Evolutionary conservation across 305 asterid species (phyloP), one percentile per base, ranked within the genome.

Genomic region (Rubia tinctorum): DNA sequence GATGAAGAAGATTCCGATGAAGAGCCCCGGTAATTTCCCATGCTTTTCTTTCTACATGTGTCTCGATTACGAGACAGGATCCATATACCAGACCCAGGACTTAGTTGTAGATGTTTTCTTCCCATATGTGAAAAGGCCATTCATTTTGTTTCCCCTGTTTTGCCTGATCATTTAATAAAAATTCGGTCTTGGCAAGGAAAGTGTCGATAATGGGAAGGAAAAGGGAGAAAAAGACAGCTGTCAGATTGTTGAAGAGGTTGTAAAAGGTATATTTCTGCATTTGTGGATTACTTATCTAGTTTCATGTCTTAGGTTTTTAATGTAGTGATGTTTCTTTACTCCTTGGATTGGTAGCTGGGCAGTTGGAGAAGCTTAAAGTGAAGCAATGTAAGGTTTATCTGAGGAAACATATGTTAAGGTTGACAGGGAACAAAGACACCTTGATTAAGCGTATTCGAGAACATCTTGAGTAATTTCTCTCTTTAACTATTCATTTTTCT

Each of bases 321-420:
- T 51, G 68, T 66, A 51, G 66, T 43, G 30, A 44, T 74, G 40
- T 51, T 51, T 47, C 53, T 2, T 55, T 12, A 25, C 43, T 18
- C 18, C 10, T 17, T 77, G 71, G 61, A 42, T 75, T 45, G 76
- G 20, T 86, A 91, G 97, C 30, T 76, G 93, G 96, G 44, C 75
- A 73, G 71, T 75, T 91, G 77, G 86, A 86, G 78, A 91, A 66
- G 61, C 73, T 93, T 84, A 93, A 89, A 81, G 87, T 93, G 71
- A 94, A 93, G 12, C 87, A 93, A 43, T 93, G 98, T 81, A 93
- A 91, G 85, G 64, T 91, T 78, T 93, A 91, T 81, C 77, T 91
- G 47, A 87, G 94, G 85, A 88, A 87, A 77, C 89, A 91, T 80
- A 92, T 84, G 56, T 80, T 91, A 75, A 89, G 98, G 84, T 80